Evolutionary conservation across 2,329 filamentous ascomycete species (phyloP).

Genomic region (Ustulina deusta): DNA sequence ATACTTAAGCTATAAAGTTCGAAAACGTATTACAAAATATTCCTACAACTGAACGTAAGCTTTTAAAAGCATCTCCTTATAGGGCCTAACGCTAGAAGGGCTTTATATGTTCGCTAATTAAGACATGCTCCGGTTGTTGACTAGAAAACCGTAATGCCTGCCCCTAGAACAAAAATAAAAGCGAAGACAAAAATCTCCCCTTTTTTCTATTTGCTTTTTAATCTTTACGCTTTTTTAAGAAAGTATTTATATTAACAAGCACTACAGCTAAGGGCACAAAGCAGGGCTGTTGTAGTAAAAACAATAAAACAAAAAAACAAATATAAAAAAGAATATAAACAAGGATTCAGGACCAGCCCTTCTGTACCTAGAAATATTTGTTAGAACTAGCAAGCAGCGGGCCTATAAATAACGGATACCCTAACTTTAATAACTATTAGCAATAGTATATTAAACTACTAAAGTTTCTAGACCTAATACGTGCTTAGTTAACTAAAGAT

Average conservation of each 20-base stretch:
- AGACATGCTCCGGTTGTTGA: constrained; percentile 46
- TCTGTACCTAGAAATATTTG: constrained; percentile 41
- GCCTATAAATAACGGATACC: constrained; percentile 48
- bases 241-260: neutral
- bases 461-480: constrained; percentile 48
- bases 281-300: neutral
- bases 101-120: constrained; percentile 49
- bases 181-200: constrained; percentile 17
- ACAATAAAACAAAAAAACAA: constrained; percentile 10
- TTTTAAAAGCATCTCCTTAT: constrained; percentile 20
- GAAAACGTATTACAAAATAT: constrained; percentile 38
- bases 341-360: constrained; percentile 32
- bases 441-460: constrained; percentile 43
- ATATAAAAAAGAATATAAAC: constrained; percentile 6
- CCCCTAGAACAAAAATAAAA: constrained; percentile 16
- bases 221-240: constrained; percentile 2
- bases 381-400: constrained; percentile 65
- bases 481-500: constrained; percentile 49
- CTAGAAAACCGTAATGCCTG: constrained; percentile 1
- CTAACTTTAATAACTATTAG: constrained; percentile 47
- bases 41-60: constrained; percentile 30
- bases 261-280: neutral
- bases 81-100: constrained; percentile 46
- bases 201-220: constrained; percentile 27
- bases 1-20: constrained; percentile 52